A percentile compares a stretch with the other conserved stretches of the same genome.
These are phyloP conservation scores for Lophiostoma macrostomum DNA, from an alignment of 495 filamentous ascomycete species.

Conservation along the genomic window DNA sequence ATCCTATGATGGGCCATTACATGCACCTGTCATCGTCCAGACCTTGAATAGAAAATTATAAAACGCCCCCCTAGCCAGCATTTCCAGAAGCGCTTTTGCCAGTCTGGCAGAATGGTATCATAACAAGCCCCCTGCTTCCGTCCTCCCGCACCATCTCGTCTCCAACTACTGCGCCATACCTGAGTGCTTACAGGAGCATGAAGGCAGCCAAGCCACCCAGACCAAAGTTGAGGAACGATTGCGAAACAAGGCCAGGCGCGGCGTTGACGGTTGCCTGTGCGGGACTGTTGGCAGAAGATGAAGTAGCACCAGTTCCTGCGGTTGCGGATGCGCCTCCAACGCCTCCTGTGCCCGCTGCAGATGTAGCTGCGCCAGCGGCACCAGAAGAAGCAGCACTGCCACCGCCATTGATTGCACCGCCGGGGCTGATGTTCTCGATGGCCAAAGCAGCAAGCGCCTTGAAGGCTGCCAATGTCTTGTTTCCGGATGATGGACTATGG, in stretches of 20 bases:
- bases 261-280: conserved; percentile 18
- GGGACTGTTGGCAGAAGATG: background rate
- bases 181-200: conserved; percentile 21
- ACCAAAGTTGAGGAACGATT: conserved; percentile 23
- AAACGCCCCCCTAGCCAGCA: conserved; percentile 10
- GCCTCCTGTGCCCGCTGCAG: background rate
- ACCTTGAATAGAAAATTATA: conserved; percentile 2
- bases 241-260: conserved; percentile 19
- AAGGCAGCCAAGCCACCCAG: conserved; percentile 32
- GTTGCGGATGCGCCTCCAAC: conserved; percentile 3
- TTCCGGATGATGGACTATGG: conserved; percentile 20
- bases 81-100: conserved; percentile 1
- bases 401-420: conserved; percentile 6
- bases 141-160: background rate
- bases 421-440: conserved; percentile 24
- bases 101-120: conserved; percentile 26
- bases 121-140: background rate
- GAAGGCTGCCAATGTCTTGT: conserved; percentile 29
- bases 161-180: background rate
- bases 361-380: background rate
- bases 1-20: conserved; percentile 18
- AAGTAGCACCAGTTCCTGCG: conserved; percentile 3
- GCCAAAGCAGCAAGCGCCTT: conserved; percentile 13
- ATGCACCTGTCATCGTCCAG: conserved; percentile 6
- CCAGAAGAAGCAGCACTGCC: conserved; percentile 4